Evolutionary conservation across 2,329 filamentous ascomycete genomes (phyloP).

Genomic region (Colletotrichum plurivorum): DNA sequence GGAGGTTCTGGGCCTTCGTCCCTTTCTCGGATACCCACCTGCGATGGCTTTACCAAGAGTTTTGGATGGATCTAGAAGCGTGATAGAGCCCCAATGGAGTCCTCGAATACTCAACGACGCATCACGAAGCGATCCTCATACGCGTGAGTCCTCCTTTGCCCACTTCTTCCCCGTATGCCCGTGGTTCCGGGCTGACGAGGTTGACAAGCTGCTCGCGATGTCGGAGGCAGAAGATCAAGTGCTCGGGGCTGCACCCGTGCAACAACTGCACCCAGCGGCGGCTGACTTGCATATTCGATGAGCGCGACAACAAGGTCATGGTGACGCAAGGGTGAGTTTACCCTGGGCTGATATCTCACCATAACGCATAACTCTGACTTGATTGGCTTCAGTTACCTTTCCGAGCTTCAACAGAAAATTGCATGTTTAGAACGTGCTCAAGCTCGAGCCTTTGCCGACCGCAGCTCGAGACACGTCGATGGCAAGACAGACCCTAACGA

Average conservation of each 20-base stretch:
- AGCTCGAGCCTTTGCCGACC: constrained; percentile 12
- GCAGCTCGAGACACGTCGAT: constrained; percentile 5
- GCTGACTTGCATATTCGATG: constrained; percentile 32
- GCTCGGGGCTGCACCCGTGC: constrained; percentile 34
- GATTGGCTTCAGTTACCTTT: constrained; percentile 4
- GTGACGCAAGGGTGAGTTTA: constrained; percentile 27
- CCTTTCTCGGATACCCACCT: constrained; percentile 14
- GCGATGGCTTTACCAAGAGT: neutral
- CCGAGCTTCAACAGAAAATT: constrained; percentile 30
- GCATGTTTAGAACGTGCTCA: constrained; percentile 22
- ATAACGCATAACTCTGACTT: neutral
- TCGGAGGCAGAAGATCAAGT: constrained; percentile 38
- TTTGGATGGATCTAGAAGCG: constrained; percentile 1
- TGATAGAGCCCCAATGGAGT: constrained; percentile 19
- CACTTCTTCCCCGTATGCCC: neutral
- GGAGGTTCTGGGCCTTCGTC: neutral
- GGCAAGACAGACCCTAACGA: neutral
- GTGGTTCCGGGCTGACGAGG: neutral
- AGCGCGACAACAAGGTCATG: constrained; percentile 36
- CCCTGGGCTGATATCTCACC: neutral
- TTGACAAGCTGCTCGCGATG: constrained; percentile 29
- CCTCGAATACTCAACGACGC: constrained; percentile 28
- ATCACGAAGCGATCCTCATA: constrained; percentile 32
- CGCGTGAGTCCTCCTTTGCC: constrained; percentile 13
- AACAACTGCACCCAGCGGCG: constrained; percentile 36